A percentile compares a stretch with the other conserved stretches of the same genome.
Conservation (phyloP, 192 early-diverging fungal species). For the Ambispora gerdemannii region DNA sequence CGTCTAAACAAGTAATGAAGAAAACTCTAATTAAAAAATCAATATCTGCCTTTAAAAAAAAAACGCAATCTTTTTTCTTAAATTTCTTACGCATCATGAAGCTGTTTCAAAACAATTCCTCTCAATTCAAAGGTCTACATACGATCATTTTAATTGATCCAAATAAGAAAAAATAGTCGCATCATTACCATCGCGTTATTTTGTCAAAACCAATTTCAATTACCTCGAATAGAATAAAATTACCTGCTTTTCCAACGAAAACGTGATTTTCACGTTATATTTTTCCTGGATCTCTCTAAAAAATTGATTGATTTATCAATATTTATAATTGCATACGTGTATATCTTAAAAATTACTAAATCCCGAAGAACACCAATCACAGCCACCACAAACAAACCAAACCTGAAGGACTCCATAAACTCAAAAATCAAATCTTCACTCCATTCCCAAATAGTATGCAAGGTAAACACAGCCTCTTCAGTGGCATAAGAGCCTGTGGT, state of each 20-base stretch:
- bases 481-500: no score
- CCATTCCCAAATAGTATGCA: constrained; percentile 25
- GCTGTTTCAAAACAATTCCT: background rate
- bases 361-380: background rate
- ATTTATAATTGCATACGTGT: no score
- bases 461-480: no score
- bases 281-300: background rate
- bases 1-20: no score
- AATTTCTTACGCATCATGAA: background rate
- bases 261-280: background rate
- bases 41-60: background rate
- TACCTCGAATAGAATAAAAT: no score
- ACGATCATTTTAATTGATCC: no score
- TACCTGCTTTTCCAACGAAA: background rate
- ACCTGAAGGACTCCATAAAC: background rate
- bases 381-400: no score
- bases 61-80: background rate
- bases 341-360: background rate
- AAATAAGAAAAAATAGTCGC: background rate
- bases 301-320: no score
- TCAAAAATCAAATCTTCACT: background rate
- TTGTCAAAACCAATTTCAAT: background rate
- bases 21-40: no score
- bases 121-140: constrained; percentile 10
- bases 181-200: background rate